Evolutionary conservation across 495 filamentous ascomycete species (phyloP).

Genomic region (Neurospora sp.): DNA sequence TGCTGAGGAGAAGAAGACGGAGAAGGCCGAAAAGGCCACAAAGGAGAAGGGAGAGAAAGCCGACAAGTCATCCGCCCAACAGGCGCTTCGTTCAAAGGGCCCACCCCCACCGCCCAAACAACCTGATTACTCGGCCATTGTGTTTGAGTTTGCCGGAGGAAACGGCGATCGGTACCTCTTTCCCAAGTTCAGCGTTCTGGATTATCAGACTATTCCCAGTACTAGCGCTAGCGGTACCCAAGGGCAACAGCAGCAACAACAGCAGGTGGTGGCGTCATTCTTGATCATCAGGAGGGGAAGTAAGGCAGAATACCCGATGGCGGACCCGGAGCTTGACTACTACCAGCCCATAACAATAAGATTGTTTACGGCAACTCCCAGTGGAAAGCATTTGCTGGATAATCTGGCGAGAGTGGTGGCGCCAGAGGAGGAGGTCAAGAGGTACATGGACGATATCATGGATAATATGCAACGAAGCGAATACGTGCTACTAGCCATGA

Average conservation of each 20-base stretch:
- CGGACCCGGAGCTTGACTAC: conserved; percentile 54
- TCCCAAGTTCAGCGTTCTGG: conserved; percentile 76
- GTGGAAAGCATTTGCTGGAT: conserved; percentile 51
- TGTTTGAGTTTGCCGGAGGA: conserved; percentile 75
- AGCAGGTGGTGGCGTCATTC: conserved; percentile 53
- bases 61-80: conserved; percentile 16
- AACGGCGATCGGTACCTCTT: conserved; percentile 84
- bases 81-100: conserved; percentile 41
- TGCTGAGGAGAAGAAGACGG: background rate
- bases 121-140: conserved; percentile 58
- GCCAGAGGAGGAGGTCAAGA: conserved; percentile 63
- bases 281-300: conserved; percentile 53
- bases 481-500: conserved; percentile 56
- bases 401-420: conserved; percentile 70
- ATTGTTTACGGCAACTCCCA: conserved; percentile 43
- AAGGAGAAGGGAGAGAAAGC: background rate
- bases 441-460: conserved; percentile 81
- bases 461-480: conserved; percentile 60
- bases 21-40: background rate
- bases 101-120: conserved; percentile 40
- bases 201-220: conserved; percentile 40
- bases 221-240: conserved; percentile 3
- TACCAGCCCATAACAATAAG: conserved; percentile 86
- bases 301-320: conserved; percentile 38
- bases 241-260: background rate